Base-by-base conservation (phyloP, 768 basidiomycete genomes). In the Crepidotus variabilis region DNA sequence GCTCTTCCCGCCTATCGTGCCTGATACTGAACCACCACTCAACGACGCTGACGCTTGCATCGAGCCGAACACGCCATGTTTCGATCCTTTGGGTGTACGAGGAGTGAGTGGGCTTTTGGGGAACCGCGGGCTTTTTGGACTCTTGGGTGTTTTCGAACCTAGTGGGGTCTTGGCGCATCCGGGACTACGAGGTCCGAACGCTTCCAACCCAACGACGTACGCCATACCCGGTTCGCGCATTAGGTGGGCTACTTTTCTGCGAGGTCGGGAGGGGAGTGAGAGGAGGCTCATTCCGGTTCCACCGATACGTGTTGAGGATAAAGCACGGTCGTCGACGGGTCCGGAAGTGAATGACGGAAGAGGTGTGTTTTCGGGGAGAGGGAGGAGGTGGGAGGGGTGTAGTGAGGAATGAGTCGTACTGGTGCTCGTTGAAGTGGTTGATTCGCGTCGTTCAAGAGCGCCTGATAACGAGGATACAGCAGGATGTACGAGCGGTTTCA, bases 381-480 rank as follows among this genome's bases (percentile, higher is more conserved):
- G 62, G 22, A 85, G 47, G 33, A 82, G 66, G 59, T 78, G 3
- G 28, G 28, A 4, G 28, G 28, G 28, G 28, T 28, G 28, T 8
- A 28, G 28, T 3, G 28, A 28, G 3, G 28, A 28, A 28, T 28
- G 28, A 4, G 28, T 28, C 28, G 28, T 4, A 4, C 4, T 28
- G 28, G 28, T 28, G 28, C 4, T 28, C 8, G 28, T n/a, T n/a
- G n/a, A n/a, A n/a, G n/a, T 28, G 28, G 28, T 28, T 3, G 28
- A 28, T 28, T 28, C 28, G 28, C 28, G 28, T 3, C 28, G 28
- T 28, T 28, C 28, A 4, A 78, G 52, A 18, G 71, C 5, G 79
- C 76, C 52, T 72, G 7, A 79, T 78, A 0, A 82, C 82, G 3
- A 78, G 61, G 56, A 77, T 79, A 5, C 68, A 78, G 7, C 78